Evolutionary conservation across 2,329 filamentous ascomycete genomes (phyloP), one percentile per base, ranked within the genome.

Genomic region (Neofusicoccum parvum): DNA sequence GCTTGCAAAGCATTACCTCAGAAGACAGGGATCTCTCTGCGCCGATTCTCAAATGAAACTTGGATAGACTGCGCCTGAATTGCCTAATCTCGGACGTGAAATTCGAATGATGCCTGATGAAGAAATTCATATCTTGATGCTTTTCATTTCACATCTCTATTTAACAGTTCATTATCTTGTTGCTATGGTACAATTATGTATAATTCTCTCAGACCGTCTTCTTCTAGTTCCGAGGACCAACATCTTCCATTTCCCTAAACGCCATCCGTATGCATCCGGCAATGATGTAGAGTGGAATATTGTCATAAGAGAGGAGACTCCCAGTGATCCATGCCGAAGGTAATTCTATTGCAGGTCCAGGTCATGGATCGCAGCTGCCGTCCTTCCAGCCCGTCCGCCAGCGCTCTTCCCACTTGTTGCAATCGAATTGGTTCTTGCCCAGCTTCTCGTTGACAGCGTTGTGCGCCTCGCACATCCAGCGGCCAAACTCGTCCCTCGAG

Each of bases 401-500:
- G 76, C 95, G 86, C 83, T 98, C 92, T 77, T 97, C 89, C 94
- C 95, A 98, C 72, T 83, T 87, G 64, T 82, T 83, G 80, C 95
- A 99, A 83, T 99, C 93, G 80, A 99, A 99, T 71, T 86, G 85
- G 67, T 87, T 84, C 85, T 99, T 99, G 58, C 95, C 95, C 71
- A 99, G 78, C 82, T 97, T 98, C 67, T 83, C 83, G 78, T 96
- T 96, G 51, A 96, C 92, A 34, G 91, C 91, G 78, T 96, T 96
- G 78, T 96, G 92, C 67, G 92, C 92, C 73, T 91, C 88, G 74
- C 92, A 96, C 77, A 95, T 85, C 92, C 92, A 96, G 67, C 82
- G 82, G 27, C 91, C 92, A 77, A 95, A 92, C 71, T 92, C 90
- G 65, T 88, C 86, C 64, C 86, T 76, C 53, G 80, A 82, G 66